Conservation (phyloP, 208 protist species). For the Wallacemonas sp. region DNA sequence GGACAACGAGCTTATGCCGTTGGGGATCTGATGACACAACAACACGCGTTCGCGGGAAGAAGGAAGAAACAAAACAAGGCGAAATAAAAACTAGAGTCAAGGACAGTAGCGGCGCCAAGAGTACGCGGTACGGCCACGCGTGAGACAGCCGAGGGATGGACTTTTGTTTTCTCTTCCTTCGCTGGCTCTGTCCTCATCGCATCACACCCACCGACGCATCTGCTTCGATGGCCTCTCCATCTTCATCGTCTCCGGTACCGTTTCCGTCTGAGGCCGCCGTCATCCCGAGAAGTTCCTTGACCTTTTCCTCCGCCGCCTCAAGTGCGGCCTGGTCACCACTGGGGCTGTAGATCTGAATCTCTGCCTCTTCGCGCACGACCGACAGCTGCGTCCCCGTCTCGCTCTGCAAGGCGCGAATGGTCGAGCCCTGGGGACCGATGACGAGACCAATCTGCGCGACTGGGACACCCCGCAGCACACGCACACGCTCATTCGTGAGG, state of each 20-base stretch:
- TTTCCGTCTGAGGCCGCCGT: slow-evolving; percentile 7
- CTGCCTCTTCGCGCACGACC: slow-evolving; percentile 20
- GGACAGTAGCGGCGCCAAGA: too few species aligned
- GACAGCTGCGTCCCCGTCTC: slow-evolving; percentile 35
- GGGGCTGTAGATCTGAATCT: slow-evolving; percentile 41
- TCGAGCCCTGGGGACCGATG: slow-evolving; percentile 28
- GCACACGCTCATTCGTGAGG: slow-evolving; percentile 22
- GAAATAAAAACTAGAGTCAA: too few species aligned
- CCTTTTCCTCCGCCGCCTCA: slow-evolving; percentile 21
- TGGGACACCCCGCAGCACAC: slow-evolving; percentile 28
- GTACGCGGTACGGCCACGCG: too few species aligned
- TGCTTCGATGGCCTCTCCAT: too few species aligned
- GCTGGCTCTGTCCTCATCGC: background rate
- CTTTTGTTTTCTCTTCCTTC: background rate
- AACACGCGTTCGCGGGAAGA: too few species aligned
- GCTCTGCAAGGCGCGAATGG: slow-evolving; percentile 33
- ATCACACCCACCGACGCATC: too few species aligned
- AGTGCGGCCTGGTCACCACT: slow-evolving; percentile 30
- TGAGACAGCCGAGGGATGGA: too few species aligned
- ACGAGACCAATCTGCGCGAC: slow-evolving; percentile 16
- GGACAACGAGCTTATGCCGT: too few species aligned
- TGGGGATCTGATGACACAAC: too few species aligned
- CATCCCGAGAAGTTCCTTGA: slow-evolving; percentile 8
- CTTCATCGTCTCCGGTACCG: background rate
- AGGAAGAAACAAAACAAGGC: too few species aligned